Percentiles rank a stretch among this genome's conserved stretches.
phyloP scores from a whole-genome alignment of 225 moss, liverwort and hornwort genomes.

The Neckera pumila region DNA sequence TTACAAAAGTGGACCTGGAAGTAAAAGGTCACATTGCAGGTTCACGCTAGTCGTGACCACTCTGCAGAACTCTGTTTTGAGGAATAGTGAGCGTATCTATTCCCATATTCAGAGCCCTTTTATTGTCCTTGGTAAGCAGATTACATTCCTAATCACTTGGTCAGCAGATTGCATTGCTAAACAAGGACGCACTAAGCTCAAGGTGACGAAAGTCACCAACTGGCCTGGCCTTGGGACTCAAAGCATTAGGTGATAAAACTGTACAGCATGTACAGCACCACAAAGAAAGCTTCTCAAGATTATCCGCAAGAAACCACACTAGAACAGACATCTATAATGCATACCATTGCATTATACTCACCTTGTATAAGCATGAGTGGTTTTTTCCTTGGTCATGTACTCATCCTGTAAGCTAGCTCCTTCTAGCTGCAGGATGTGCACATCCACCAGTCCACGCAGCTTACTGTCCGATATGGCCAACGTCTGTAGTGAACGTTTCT shows the following conservation, averaged over 20 bases:
- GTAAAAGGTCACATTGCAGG: not conserved
- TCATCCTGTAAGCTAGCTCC: not conserved
- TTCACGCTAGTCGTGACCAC: not conserved
- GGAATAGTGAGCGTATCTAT: not conserved
- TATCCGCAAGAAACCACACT: not conserved
- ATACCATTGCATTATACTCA: not conserved
- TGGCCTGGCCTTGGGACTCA: not conserved
- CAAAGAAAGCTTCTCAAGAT: not conserved
- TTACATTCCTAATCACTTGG: too few relatives aligned
- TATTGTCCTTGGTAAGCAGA: not conserved
- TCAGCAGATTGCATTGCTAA: not conserved
- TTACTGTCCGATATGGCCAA: not conserved
- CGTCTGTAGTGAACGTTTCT: not conserved
- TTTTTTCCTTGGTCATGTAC: not conserved
- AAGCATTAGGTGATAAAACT: not conserved
- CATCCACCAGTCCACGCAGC: too few relatives aligned
- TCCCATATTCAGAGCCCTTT: not conserved
- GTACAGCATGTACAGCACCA: not conserved
- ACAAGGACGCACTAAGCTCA: not conserved
- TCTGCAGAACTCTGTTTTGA: not conserved
- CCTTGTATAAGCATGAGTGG: too few relatives aligned
- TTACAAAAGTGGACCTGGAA: not conserved
- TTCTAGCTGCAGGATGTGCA: not conserved
- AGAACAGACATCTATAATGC: not conserved
- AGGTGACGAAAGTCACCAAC: not conserved